Evolutionary conservation across 441 rosid species (phyloP), one percentile per base, ranked within the genome.

Genomic region (Populus hybrid): DNA sequence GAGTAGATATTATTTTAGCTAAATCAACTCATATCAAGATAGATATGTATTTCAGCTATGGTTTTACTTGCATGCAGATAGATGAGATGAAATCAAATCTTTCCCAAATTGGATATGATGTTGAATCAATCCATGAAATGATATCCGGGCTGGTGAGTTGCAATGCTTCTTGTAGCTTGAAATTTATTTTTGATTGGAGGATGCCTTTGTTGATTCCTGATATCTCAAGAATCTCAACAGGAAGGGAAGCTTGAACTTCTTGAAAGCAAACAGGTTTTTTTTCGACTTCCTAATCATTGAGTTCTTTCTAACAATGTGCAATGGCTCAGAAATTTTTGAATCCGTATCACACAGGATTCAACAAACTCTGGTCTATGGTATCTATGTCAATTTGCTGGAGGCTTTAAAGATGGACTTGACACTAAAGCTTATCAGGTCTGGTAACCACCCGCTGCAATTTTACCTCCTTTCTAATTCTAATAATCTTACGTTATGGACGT

Each of bases 181-280:
- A 18, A 24, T 65, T 16, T 32, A 35, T 71, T n/a, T 76, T 42
- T 35, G 24, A 65, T 69, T 68, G 5, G 1, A 18, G 46, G 36
- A 74, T 65, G 75, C 72, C 64, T 64, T 57, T 61, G 70, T 76
- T 75, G 23, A 79, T 67, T 80, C 74, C 76, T 73, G 77, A 35
- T 82, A 23, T 74, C 28, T 75, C 67, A 78, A 38, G 76, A 68
- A 73, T 71, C 79, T 82, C 73, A 72, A 79, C 92, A 92, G 98
- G 94, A 95, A 84, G 94, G 87, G 80, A 95, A 92, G 87, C 88
- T 93, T 73, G 94, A 88, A 50, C 82, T 89, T 82, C 83, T 93
- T 14, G 96, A 95, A 83, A 85, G 80, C 88, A 95, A 91, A 86
- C 96, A 89, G 90, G 98, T 89, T 72, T 69, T 38, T 53, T 78